A percentile compares a stretch with the other conserved stretches of the same genome.
These are phyloP conservation scores for Fraxinus angustifolia DNA, from an alignment of 305 asterid species.

Conservation along the genomic window DNA sequence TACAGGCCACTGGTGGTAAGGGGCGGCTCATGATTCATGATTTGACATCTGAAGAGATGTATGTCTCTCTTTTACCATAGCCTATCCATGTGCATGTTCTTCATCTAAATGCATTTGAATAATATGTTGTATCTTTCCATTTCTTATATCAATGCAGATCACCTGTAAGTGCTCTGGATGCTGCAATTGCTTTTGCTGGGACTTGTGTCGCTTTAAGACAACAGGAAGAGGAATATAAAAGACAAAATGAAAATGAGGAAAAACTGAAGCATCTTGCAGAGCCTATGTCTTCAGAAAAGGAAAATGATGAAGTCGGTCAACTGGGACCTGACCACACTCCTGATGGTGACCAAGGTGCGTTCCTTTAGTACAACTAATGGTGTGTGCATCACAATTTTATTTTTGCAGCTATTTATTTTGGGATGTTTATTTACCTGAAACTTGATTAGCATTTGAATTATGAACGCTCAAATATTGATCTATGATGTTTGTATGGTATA, in stretches of 20 bases:
- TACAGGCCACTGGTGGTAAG: slow-evolving; percentile 52
- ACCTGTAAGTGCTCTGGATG: slow-evolving; percentile 36
- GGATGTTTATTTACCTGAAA: background rate
- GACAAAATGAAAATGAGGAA: slow-evolving; percentile 90
- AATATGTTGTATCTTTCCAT: background rate
- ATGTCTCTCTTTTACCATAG: slow-evolving; percentile 23
- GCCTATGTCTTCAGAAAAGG: slow-evolving; percentile 48
- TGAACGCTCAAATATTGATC: background rate
- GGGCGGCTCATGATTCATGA: slow-evolving; percentile 32
- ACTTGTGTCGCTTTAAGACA: slow-evolving; percentile 41
- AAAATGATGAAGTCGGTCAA: slow-evolving; percentile 47
- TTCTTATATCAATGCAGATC: slow-evolving; percentile 50
- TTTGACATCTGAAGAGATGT: slow-evolving; percentile 60
- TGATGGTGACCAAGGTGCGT: slow-evolving; percentile 49
- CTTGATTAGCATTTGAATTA: background rate
- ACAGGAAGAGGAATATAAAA: slow-evolving; percentile 78
- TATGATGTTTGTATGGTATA: background rate
- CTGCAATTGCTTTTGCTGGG: slow-evolving; percentile 35
- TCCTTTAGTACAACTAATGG: background rate
- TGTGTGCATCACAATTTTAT: background rate
- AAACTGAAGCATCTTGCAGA: slow-evolving; percentile 81
- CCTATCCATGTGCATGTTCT: slow-evolving; percentile 1
- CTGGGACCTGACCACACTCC: slow-evolving; percentile 34
- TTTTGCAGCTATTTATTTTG: background rate
- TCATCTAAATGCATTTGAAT: slow-evolving; percentile 4